These are phyloP conservation scores for Setaria viridis DNA, from an alignment of 202 grass and related monocot genomes.

Conservation along the genomic window DNA sequence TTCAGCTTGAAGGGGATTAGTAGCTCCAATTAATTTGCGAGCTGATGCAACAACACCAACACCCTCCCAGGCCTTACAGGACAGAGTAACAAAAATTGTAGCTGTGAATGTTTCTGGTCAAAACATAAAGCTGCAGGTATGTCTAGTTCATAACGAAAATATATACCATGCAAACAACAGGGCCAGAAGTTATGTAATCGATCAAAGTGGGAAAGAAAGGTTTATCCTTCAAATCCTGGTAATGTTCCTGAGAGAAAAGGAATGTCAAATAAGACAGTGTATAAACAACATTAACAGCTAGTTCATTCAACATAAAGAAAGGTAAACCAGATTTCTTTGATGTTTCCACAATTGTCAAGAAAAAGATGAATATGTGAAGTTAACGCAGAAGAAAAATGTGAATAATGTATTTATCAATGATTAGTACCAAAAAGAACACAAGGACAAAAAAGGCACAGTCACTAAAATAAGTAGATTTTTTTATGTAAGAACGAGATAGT, in stretches of 20 bases:
- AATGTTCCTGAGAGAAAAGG: constrained; percentile 79
- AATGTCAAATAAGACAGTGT: constrained; percentile 4
- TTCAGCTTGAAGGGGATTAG: constrained; percentile 97
- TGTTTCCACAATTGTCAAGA: neutral
- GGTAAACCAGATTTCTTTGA: neutral
- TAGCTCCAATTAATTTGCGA: constrained; percentile 93
- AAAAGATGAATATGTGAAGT: constrained; percentile 16
- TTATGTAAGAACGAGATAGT: neutral
- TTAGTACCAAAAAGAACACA: neutral
- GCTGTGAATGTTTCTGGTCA: constrained; percentile 5
- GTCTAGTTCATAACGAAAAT: constrained; percentile 19
- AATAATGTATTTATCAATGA: neutral
- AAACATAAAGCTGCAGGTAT: constrained; percentile 24
- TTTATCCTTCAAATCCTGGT: constrained; percentile 90
- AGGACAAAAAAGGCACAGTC: neutral
- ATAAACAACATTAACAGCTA: neutral
- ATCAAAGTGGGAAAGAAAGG: constrained; percentile 85
- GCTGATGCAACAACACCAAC: constrained; percentile 89
- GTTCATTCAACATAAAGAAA: constrained; percentile 5
- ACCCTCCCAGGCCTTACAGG: constrained; percentile 90
- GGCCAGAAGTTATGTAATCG: constrained; percentile 91
- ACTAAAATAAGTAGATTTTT: neutral
- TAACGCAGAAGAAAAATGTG: neutral
- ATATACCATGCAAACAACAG: constrained; percentile 97
- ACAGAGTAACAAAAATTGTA: constrained; percentile 20